Conservation (phyloP, 257 asterid genomes). For the Orobanche coerulescens region DNA sequence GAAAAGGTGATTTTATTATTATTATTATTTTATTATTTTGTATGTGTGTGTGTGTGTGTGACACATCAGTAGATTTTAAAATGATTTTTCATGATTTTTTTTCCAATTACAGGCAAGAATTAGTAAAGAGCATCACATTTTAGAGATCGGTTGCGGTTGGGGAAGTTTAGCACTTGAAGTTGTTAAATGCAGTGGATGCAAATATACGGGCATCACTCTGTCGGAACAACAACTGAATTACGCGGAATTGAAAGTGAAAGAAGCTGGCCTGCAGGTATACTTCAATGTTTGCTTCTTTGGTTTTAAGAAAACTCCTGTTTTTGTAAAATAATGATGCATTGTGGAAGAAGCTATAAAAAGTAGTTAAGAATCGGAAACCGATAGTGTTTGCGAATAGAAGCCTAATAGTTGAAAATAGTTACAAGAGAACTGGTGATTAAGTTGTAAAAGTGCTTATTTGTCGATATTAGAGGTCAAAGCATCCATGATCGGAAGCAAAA, state of each 20-base stretch:
- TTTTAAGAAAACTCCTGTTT: no score
- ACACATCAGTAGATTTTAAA: background rate
- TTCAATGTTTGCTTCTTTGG: background rate
- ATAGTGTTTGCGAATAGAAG: no score
- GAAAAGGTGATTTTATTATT: no score
- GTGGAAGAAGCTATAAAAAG: no score
- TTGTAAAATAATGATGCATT: no score
- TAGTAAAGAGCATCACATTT: conserved; percentile 42
- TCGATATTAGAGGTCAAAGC: no score
- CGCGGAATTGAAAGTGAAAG: conserved; percentile 43
- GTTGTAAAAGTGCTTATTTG: no score
- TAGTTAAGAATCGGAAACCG: no score
- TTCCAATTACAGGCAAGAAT: conserved; percentile 39
- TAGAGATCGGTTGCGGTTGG: conserved; percentile 71
- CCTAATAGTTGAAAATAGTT: no score
- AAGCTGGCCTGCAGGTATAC: conserved; percentile 52
- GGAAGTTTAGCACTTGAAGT: conserved; percentile 57
- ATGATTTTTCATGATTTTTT: background rate
- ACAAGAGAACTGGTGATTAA: no score
- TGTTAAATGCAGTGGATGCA: conserved; percentile 52
- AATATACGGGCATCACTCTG: conserved; percentile 56
- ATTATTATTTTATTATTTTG: no score
- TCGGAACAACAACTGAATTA: conserved; percentile 48
- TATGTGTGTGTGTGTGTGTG: background rate
- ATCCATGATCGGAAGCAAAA: no score